Evolutionary conservation across 176 grass and related monocot genomes (phyloP), one percentile per base, ranked within the genome.

Genomic region (Luzula sylvatica): DNA sequence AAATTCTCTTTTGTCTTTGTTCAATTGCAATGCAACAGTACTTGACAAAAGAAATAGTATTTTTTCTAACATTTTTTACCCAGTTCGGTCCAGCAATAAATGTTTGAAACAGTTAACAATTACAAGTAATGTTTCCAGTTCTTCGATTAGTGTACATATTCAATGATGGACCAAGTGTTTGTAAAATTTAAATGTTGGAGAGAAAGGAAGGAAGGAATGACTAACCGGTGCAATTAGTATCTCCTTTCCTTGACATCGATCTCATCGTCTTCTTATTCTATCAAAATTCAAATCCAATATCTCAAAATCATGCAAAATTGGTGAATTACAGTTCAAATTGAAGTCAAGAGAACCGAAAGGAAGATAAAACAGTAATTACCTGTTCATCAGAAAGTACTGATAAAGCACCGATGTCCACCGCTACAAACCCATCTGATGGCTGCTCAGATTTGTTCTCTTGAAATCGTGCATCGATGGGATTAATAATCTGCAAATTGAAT

Each of bases 191-290:
- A 28, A 8, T 11, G 41, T 8, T 64, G 28, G 13, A 20, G 24
- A 20, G 59, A 49, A 9, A 63, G 23, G 43, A 15, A 18, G 16
- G 39, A 46, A 42, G 25, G 40, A 61, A 64, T 46, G 65, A 70
- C 42, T 75, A 22, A 72, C 83, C 70, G 50, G 50, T 71, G 51
- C 72, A 77, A 30, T 77, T 82, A 54, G 18, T 30, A 66, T 77
- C 74, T 54, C 78, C 78, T 72, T 87, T 87, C 65, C 83, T 42
- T 7, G 83, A 87, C 14, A 83, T 61, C 53, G 78, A 78, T 75
- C 78, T 67, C 60, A 59, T 55, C 70, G 75, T 53, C 56, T 71
- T 82, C 78, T 82, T 68, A 23, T 67, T 67, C 64, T 52, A 59
- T 57, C 53, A 19, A 26, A 50, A 9, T 2, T 42, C 18, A 13